These are phyloP conservation scores for Musa beccarii DNA, from an alignment of 176 grass and related monocot genomes.

Conservation along the genomic window DNA sequence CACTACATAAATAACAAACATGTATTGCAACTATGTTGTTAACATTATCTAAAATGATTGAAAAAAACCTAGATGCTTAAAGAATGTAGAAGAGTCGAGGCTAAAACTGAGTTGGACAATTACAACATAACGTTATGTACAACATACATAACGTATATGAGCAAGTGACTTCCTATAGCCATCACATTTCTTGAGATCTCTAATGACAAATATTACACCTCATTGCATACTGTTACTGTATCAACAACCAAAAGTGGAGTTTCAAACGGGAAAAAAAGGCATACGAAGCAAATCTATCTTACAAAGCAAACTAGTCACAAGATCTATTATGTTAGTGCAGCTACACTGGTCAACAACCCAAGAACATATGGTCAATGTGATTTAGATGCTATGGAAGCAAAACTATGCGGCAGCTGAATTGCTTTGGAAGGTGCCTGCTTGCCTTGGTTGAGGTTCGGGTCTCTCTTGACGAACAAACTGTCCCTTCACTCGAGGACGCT, in stretches of 20 bases:
- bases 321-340: neutral
- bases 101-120: no score
- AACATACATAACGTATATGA: no score
- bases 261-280: neutral
- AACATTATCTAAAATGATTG: no score
- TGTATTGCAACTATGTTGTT: no score
- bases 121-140: no score
- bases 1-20: no score
- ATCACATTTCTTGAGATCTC: neutral
- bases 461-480: conserved; percentile 94
- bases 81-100: no score
- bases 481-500: conserved; percentile 85
- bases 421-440: neutral
- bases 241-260: neutral
- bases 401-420: neutral
- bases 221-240: no score
- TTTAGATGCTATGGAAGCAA: neutral
- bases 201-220: neutral
- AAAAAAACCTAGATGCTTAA: no score
- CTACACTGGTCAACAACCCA: neutral
- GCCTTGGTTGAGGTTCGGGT: conserved; percentile 29
- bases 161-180: no score
- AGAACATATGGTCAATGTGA: neutral
- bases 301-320: neutral
- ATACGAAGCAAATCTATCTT: neutral